A percentile compares a stretch with the other conserved stretches of the same genome.
phyloP scores from a whole-genome alignment of 495 filamentous ascomycete genomes.

The Delitschia confertaspora region DNA sequence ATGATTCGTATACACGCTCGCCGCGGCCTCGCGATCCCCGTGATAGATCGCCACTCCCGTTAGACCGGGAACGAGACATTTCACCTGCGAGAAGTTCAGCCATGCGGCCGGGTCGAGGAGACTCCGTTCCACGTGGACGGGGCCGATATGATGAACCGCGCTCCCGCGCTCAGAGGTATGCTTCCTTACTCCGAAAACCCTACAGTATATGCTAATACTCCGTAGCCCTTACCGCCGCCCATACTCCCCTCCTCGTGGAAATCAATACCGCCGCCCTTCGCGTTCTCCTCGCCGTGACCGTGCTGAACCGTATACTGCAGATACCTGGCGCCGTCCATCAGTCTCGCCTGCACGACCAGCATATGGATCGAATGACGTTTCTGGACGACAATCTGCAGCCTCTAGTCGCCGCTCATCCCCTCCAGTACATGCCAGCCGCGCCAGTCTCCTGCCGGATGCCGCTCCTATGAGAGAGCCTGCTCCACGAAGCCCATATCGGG shows the following conservation, averaged over 20 bases:
- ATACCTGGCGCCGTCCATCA: slow-evolving; percentile 33
- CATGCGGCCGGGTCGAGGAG: slow-evolving; percentile 30
- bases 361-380: slow-evolving; percentile 27
- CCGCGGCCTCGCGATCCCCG: slow-evolving; percentile 24
- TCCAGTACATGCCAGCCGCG: slow-evolving; percentile 33
- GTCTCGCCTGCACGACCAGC: slow-evolving; percentile 28
- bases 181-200: background rate
- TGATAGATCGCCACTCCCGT: slow-evolving; percentile 33
- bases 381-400: slow-evolving; percentile 30
- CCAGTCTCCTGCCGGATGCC: slow-evolving; percentile 21
- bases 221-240: slow-evolving; percentile 22
- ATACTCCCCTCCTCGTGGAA: slow-evolving; percentile 28
- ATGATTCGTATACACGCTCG: slow-evolving; percentile 26
- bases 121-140: slow-evolving; percentile 27
- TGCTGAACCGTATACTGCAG: slow-evolving; percentile 28
- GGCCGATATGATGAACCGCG: slow-evolving; percentile 30
- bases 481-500: slow-evolving; percentile 21
- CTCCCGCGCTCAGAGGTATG: slow-evolving; percentile 26
- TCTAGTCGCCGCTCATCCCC: slow-evolving; percentile 37
- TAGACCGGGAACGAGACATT: slow-evolving; percentile 32
- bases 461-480: slow-evolving; percentile 11
- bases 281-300: slow-evolving; percentile 33
- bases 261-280: slow-evolving; percentile 33
- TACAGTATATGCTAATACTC: background rate
- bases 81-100: slow-evolving; percentile 31